Base-by-base conservation (phyloP, 2,329 filamentous ascomycete genomes). In the Fusarium falciforme region DNA sequence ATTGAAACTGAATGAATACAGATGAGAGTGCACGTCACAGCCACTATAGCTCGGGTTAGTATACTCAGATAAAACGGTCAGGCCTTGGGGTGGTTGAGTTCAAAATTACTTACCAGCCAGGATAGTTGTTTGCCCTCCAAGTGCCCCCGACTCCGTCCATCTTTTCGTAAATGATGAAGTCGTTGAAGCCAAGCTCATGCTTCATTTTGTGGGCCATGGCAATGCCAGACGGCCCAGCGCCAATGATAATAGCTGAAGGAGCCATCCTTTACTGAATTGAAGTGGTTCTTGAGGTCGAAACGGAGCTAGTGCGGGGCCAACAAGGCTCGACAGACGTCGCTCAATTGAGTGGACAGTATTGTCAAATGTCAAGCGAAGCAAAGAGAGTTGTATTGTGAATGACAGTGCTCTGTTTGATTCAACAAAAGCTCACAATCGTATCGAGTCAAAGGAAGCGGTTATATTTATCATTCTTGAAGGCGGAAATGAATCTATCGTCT, bases 151-250 rank as follows among this genome's bases (percentile, higher is more conserved):
- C 62, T 16, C 73, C 73, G 27, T 76, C 69, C 27, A 70, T 66
- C 64, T 74, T 75, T 31, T 77, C 75, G 40, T 72, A 75, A n/a
- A 77, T 62, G 35, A 67, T 74, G 36, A 78, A 76, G 52, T 77
- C 67, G 5, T 73, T 33, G 38, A 71, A 76, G 20, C 71, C 71
- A n/a, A 77, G 64, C 27, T 72, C 64, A 17, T 71, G 66, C 61
- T 74, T 73, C 20, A 77, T 66, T n/a, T 67, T 67, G 60, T 72
- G 67, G 27, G 71, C 74, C 38, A 77, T 71, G 14, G 74, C 63
- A 54, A 78, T 75, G 14, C 76, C 76, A 2, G 69, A 66, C 5
- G 72, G 65, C 29, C 76, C 76, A n/a, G 66, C 76, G n/a, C 76
- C 75, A 35, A 77, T 69, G 65, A 78, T 74, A 57, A 78, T 70